These are phyloP conservation scores for Pyracantha coccinea DNA, from an alignment of 331 rosid species.

Conservation along the genomic window DNA sequence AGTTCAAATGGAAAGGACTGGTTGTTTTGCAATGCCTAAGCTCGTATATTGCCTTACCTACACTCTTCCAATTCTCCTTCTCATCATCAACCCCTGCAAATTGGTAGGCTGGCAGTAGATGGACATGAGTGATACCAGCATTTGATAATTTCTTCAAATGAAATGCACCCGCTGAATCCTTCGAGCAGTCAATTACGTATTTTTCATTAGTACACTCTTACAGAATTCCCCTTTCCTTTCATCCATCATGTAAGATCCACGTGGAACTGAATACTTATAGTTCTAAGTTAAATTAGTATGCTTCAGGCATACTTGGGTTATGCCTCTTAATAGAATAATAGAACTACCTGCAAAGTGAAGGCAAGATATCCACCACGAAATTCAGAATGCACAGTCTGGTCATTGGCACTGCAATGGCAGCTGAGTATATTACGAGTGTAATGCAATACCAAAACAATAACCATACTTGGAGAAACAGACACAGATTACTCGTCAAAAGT, in stretches of 20 bases:
- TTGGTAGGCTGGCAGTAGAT: slow-evolving; percentile 84
- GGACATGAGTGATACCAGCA: slow-evolving; percentile 84
- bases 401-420: slow-evolving; percentile 56
- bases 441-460: neutral
- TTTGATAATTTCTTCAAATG: slow-evolving; percentile 80
- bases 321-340: neutral
- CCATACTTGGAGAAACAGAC: neutral
- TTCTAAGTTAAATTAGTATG: too few relatives aligned
- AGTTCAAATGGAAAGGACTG: neutral
- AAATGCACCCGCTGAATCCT: slow-evolving; percentile 72
- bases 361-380: slow-evolving; percentile 90
- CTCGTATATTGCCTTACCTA: slow-evolving; percentile 43
- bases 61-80: slow-evolving; percentile 69
- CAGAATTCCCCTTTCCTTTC: neutral
- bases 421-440: slow-evolving; percentile 9
- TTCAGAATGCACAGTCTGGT: slow-evolving; percentile 58
- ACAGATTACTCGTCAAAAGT: neutral
- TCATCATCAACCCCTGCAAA: slow-evolving; percentile 86
- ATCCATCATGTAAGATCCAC: neutral
- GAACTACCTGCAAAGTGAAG: slow-evolving; percentile 65
- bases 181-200: slow-evolving; percentile 22
- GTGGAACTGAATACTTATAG: neutral
- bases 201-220: slow-evolving; percentile 12
- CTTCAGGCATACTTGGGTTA: neutral
- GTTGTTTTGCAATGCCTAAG: neutral